Evolutionary conservation across 2,329 filamentous ascomycete species (phyloP), one percentile per base, ranked within the genome.

Genomic region (Hypomyces rosellus): DNA sequence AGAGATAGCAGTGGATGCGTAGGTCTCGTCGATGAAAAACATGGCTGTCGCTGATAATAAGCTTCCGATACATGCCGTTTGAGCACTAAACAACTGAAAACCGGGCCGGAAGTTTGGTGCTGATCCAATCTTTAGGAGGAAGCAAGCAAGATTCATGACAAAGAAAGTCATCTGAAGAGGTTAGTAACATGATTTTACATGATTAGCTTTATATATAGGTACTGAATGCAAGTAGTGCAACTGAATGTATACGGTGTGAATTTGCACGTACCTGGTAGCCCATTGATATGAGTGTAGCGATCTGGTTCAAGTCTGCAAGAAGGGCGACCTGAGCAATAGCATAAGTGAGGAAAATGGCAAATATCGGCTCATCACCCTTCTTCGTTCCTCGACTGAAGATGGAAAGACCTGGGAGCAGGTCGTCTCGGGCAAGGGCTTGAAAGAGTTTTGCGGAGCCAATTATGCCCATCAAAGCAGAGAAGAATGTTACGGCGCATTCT

Each of bases 261-360:
- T n/a, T n/a, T 7, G 13, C 15, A 51, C 69, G 64, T 63, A 79
- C 79, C 61, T 93, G 81, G 63, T 93, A 95, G 14, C 88, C 87
- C 87, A 95, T 95, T 2, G 89, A 92, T 42, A 95, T 89, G 51
- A 95, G 83, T 0, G 88, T 92, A 5, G 89, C 89, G 59, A 95
- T 95, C 62, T 89, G 86, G 64, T 95, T 93, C 57, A 95, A 80
- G 61, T 95, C 83, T 41, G 87, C 86, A 46, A 95, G 78, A 68
- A 95, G 85, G 0, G 88, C 88, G 25, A 91, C 56, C 63, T 95
- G 89, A 1, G 88, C 84, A 50, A 92, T 79, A 3, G 79, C 57
- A 61, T 86, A 92, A 0, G 89, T 93, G 34, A 90, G 67, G 16
- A 92, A 66, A 47, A 95, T 86, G 4, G 89, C 89, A 58, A 83